Evolutionary conservation across 805 yeast genomes (phyloP).

Genomic region (Wickerhamiella galacta): DNA sequence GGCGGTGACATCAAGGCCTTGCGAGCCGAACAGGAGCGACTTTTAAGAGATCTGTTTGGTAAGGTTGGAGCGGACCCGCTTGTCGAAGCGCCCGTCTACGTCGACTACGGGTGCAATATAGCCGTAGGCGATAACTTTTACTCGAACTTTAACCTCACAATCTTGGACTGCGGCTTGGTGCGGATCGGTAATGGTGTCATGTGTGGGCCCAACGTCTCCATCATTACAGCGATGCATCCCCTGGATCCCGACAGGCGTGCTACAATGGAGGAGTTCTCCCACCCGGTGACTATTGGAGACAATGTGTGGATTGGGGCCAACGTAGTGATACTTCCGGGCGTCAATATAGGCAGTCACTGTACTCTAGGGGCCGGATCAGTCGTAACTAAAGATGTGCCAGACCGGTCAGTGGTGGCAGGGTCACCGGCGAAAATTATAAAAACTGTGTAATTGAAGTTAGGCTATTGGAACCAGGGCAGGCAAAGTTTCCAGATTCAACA

Average conservation of each 20-base stretch:
- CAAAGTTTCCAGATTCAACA: no score
- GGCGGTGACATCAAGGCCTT: slow-evolving; percentile 15
- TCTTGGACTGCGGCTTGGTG: slow-evolving; percentile 45
- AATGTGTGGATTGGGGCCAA: slow-evolving; percentile 54
- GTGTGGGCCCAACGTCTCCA: slow-evolving; percentile 46
- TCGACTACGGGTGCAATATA: slow-evolving; percentile 54
- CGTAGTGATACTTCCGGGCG: slow-evolving; percentile 44
- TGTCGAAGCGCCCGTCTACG: slow-evolving; percentile 41
- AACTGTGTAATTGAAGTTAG: no score
- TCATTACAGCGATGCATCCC: slow-evolving; percentile 52
- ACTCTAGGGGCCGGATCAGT: slow-evolving; percentile 56
- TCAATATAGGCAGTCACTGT: slow-evolving; percentile 42
- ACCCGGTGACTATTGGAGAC: slow-evolving; percentile 42
- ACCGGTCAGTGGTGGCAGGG: slow-evolving; percentile 43
- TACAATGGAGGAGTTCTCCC: slow-evolving; percentile 34
- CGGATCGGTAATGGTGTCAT: slow-evolving; percentile 42
- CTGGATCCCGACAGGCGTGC: slow-evolving; percentile 31
- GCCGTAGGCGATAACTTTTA: slow-evolving; percentile 41
- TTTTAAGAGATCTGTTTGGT: slow-evolving; percentile 33
- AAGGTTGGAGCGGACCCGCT: slow-evolving; percentile 25
- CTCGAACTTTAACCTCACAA: slow-evolving; percentile 34
- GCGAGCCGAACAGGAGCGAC: slow-evolving; percentile 24
- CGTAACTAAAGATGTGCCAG: slow-evolving; percentile 41
- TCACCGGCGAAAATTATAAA: no score
- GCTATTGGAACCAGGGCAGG: no score